phyloP scores from a whole-genome alignment of 2,329 filamentous ascomycete genomes.

The Cladophialophora psammophila region DNA sequence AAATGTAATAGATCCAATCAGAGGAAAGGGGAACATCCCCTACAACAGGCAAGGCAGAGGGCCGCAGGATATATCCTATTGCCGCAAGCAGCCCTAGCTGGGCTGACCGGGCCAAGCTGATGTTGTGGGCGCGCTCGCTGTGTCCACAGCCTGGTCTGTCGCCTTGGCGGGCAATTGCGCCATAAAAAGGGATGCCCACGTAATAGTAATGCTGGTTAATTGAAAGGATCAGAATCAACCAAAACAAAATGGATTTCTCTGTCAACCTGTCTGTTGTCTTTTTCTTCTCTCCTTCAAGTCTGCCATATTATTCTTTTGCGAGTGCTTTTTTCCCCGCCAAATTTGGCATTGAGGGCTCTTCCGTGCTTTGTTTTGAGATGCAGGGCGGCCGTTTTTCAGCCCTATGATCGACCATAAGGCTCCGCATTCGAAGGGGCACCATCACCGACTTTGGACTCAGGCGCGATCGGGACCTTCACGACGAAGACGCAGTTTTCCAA shows the following conservation, averaged over 20 bases:
- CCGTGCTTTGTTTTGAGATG: background rate
- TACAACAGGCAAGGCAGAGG: no score
- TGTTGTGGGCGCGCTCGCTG: no score
- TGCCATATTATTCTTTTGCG: background rate
- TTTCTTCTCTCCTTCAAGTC: background rate
- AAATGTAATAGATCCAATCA: no score
- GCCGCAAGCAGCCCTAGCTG: background rate
- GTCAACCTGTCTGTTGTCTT: no score
- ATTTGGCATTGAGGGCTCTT: background rate
- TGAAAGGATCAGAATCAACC: no score
- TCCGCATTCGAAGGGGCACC: background rate
- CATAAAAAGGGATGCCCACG: slow-evolving; percentile 16
- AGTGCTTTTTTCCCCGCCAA: background rate
- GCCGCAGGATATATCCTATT: background rate
- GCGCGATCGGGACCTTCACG: background rate
- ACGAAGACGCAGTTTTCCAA: background rate
- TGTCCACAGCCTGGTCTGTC: background rate
- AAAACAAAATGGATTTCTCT: no score
- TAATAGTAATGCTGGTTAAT: background rate
- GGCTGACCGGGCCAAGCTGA: no score
- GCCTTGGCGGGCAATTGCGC: slow-evolving; percentile 16
- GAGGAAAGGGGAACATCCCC: no score
- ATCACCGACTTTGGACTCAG: background rate
- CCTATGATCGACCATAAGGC: background rate
- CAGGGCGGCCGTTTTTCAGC: background rate